Conservation (phyloP, 2,329 filamentous ascomycete genomes). For the Acarospora socialis region DNA sequence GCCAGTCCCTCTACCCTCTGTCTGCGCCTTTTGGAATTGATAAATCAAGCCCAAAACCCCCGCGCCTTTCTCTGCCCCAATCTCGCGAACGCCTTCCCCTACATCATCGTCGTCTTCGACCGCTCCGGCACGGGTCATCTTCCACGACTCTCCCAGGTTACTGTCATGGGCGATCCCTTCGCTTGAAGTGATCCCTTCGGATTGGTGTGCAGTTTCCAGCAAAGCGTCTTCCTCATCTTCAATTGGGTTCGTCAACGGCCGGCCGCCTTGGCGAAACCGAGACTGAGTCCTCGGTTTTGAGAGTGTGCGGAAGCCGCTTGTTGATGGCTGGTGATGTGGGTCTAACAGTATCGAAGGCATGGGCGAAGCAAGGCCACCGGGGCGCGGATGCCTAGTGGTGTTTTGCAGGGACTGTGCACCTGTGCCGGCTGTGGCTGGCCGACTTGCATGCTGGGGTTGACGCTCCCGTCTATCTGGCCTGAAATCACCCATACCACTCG, state of each 20-base stretch:
- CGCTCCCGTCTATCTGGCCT: slow-evolving; percentile 6
- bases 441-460: slow-evolving; percentile 7
- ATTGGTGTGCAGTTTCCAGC: slow-evolving; percentile 10
- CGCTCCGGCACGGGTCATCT: slow-evolving; percentile 27
- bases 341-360: slow-evolving; percentile 62
- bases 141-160: slow-evolving; percentile 47
- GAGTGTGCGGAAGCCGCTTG: slow-evolving; percentile 29
- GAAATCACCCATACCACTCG: slow-evolving; percentile 5
- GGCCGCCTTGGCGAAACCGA: slow-evolving; percentile 9
- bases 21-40: slow-evolving; percentile 51
- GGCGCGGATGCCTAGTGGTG: slow-evolving; percentile 11
- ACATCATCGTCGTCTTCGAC: slow-evolving; percentile 26
- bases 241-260: slow-evolving; percentile 29
- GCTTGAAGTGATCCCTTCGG: slow-evolving; percentile 22
- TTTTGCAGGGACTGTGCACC: slow-evolving; percentile 5
- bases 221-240: slow-evolving; percentile 31
- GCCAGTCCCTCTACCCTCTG: slow-evolving; percentile 30
- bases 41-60: slow-evolving; percentile 49
- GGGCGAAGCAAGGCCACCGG: slow-evolving; percentile 37
- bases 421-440: slow-evolving; percentile 5
- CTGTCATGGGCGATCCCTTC: slow-evolving; percentile 34
- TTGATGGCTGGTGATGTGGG: slow-evolving; percentile 56
- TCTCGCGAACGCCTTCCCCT: slow-evolving; percentile 34
- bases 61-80: slow-evolving; percentile 23
- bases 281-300: slow-evolving; percentile 24